Conservation (phyloP, 345 rosid genomes). For the Orychophragmus violaceus region DNA sequence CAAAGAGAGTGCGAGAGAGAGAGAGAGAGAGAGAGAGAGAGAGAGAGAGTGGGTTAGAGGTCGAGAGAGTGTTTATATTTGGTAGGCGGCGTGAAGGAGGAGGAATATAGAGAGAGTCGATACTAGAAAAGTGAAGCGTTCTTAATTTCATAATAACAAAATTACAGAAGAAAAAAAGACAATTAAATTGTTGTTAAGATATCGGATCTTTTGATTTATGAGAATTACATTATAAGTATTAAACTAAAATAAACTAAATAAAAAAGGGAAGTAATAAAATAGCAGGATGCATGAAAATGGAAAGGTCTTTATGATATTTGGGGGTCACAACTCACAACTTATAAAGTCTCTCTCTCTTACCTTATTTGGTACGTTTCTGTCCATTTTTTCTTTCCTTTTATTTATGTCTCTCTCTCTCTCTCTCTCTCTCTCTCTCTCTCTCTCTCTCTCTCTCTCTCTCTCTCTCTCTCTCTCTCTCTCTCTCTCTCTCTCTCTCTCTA, state of each 20-base stretch:
- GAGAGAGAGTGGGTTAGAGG: no score
- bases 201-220: neutral
- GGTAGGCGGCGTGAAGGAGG: conserved; percentile 75
- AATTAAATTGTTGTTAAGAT: neutral
- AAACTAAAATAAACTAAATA: neutral
- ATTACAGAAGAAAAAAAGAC: neutral
- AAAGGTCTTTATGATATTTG: conserved; percentile 26
- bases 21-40: conserved; percentile 16
- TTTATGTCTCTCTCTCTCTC: conserved; percentile 5
- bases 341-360: conserved; percentile 20
- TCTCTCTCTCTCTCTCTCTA: neutral
- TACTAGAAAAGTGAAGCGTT: neutral
- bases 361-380: conserved; percentile 28
- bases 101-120: conserved; percentile 19
- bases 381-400: conserved; percentile 11
- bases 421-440: neutral
- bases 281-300: conserved; percentile 30
- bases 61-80: conserved; percentile 31
- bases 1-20: conserved; percentile 38
- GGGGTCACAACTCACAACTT: conserved; percentile 12
- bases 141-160: neutral
- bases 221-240: no score
- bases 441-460: neutral
- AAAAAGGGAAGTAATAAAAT: neutral
- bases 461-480: neutral